These are phyloP conservation scores for Zanthoxylum bungeanum DNA, from an alignment of 345 rosid genomes.

Conservation along the genomic window DNA sequence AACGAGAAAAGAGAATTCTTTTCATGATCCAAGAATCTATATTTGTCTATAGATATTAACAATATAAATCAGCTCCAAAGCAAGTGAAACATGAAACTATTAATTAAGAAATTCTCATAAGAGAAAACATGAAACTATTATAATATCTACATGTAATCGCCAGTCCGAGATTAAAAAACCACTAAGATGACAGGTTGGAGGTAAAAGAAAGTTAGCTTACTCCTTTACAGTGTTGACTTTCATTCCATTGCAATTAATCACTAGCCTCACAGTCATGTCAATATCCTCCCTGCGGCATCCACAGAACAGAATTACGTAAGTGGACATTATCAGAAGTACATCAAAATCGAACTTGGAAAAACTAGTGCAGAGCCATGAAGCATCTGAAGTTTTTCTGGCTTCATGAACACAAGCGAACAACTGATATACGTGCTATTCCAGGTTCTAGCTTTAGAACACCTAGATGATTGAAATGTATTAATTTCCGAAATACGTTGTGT, in stretches of 20 bases:
- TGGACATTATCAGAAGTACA: neutral
- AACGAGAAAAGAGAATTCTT: too few relatives aligned
- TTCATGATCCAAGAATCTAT: too few relatives aligned
- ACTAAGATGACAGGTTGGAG: neutral
- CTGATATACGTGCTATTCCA: neutral
- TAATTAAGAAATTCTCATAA: neutral
- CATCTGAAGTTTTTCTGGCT: neutral
- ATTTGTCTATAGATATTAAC: too few relatives aligned
- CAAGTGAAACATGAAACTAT: too few relatives aligned
- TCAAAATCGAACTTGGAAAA: conserved; percentile 10
- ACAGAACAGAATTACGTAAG: conserved; percentile 12
- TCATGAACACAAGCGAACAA: neutral
- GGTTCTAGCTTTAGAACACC: neutral
- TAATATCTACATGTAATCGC: neutral
- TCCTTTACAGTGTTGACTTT: conserved; percentile 77
- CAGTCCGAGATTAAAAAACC: conserved; percentile 5
- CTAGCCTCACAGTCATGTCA: conserved; percentile 88
- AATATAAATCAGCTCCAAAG: too few relatives aligned
- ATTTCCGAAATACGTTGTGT: neutral
- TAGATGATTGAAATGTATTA: neutral
- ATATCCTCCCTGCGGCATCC: conserved; percentile 65
- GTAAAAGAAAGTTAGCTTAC: conserved; percentile 44
- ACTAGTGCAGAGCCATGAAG: neutral
- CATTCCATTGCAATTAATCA: conserved; percentile 85
- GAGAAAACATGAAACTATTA: conserved; percentile 2